Conservation (phyloP, 805 yeast genomes). For the Candida lessepsii region DNA sequence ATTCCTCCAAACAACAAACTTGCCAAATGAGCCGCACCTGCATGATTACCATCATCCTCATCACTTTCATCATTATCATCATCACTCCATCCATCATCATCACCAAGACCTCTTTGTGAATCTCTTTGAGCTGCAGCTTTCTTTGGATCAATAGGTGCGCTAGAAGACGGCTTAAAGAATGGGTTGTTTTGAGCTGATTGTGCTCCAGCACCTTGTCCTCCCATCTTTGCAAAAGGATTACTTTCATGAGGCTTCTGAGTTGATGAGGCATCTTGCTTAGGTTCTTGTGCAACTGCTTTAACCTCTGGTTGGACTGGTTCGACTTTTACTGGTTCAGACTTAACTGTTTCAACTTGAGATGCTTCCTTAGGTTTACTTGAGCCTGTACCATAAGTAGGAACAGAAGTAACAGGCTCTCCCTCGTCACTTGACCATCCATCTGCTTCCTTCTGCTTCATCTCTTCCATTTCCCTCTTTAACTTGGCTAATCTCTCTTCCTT, state of each 20-base stretch:
- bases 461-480: slow-evolving; percentile 59
- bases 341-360: slow-evolving; percentile 3
- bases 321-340: neutral
- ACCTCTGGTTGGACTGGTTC: slow-evolving; percentile 1
- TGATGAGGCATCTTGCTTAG: slow-evolving; percentile 6
- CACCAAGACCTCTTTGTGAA: slow-evolving; percentile 59
- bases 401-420: slow-evolving; percentile 11
- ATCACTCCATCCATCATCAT: slow-evolving; percentile 47
- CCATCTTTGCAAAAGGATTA: slow-evolving; percentile 51
- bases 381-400: slow-evolving; percentile 21
- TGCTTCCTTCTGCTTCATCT: slow-evolving; percentile 36
- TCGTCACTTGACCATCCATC: slow-evolving; percentile 23
- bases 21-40: slow-evolving; percentile 58
- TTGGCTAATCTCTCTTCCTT: slow-evolving; percentile 61
- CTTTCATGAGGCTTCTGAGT: slow-evolving; percentile 28
- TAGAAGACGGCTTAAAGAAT: slow-evolving; percentile 51
- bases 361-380: slow-evolving; percentile 2
- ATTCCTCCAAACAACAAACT: slow-evolving; percentile 52
- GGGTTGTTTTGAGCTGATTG: slow-evolving; percentile 34
- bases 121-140: slow-evolving; percentile 70
- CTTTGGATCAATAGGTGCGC: slow-evolving; percentile 45
- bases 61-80: slow-evolving; percentile 35
- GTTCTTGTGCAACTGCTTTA: neutral
- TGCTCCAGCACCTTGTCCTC: neutral
- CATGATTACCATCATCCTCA: slow-evolving; percentile 47